Evolutionary conservation across 345 rosid species (phyloP).

Genomic region (Durio zibethinus): DNA sequence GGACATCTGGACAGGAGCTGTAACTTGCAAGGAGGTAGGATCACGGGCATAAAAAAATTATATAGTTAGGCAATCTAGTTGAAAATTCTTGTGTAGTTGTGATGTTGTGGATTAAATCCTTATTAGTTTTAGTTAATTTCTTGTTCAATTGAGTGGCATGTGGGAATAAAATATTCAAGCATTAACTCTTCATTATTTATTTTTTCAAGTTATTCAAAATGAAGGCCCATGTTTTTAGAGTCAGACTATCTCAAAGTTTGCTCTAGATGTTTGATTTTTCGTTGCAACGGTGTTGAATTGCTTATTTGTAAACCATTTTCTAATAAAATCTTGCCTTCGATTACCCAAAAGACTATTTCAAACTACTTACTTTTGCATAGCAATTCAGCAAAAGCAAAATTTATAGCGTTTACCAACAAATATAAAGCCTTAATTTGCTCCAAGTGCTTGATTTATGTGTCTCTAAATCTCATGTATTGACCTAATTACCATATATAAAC

Average conservation of each 20-base stretch:
- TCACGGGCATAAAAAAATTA: constrained; percentile 24
- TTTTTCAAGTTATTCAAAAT: not conserved
- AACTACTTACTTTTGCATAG: too few species aligned
- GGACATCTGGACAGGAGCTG: constrained; percentile 19
- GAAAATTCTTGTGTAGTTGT: constrained; percentile 36
- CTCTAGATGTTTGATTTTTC: not conserved
- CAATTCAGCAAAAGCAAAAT: too few species aligned
- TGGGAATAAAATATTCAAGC: constrained; percentile 10
- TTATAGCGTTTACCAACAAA: too few species aligned
- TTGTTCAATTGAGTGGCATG: constrained; percentile 1
- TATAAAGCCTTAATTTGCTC: too few species aligned
- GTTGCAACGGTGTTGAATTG: too few species aligned
- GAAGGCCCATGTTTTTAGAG: not conserved
- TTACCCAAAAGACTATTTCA: too few species aligned
- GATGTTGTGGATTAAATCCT: constrained; percentile 25
- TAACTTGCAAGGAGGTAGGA: constrained; percentile 35
- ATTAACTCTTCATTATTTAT: not conserved
- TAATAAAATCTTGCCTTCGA: too few species aligned
- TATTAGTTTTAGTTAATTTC: constrained; percentile 20
- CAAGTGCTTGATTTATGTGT: too few species aligned
- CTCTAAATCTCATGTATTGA: too few species aligned
- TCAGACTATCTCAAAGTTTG: not conserved
- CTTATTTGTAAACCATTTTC: too few species aligned
- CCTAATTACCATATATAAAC: too few species aligned
- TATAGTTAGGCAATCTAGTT: constrained; percentile 32